These are phyloP conservation scores for Leucoagaricus sp. DNA, from an alignment of 1,284 basidiomycete species.

Conservation along the genomic window DNA sequence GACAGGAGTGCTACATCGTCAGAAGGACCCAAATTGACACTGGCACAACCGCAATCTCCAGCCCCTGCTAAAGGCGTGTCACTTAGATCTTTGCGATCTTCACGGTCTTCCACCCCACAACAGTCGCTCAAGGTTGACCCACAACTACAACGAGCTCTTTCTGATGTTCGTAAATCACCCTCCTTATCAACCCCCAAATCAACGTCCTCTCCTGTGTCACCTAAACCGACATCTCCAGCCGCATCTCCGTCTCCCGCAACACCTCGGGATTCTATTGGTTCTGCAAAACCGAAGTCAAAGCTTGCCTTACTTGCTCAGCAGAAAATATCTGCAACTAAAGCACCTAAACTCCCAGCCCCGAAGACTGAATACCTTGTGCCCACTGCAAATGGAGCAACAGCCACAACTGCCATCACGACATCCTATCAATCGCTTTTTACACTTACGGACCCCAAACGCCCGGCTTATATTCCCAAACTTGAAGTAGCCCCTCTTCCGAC, in stretches of 20 bases:
- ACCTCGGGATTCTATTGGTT: not conserved
- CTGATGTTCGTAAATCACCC: conserved; percentile 12
- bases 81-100: conserved; percentile 6
- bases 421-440: conserved; percentile 67
- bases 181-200: conserved; percentile 17
- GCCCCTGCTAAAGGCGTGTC: conserved; percentile 4
- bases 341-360: conserved; percentile 38
- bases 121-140: not conserved
- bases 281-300: conserved; percentile 56
- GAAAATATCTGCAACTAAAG: conserved; percentile 53
- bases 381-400: conserved; percentile 72
- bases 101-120: conserved; percentile 8
- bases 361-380: conserved; percentile 72
- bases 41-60: conserved; percentile 14
- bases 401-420: conserved; percentile 79
- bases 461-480: conserved; percentile 35
- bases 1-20: conserved; percentile 27
- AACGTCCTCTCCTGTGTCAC: not conserved
- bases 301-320: conserved; percentile 68
- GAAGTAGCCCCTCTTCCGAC: conserved; percentile 42
- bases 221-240: not conserved
- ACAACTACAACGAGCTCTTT: not conserved
- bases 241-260: not conserved
- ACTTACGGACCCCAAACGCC: conserved; percentile 46
- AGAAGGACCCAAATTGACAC: not conserved